These are phyloP conservation scores for Globisporangium lucens DNA, from an alignment of 352 stramenopile species.

Conservation along the genomic window DNA sequence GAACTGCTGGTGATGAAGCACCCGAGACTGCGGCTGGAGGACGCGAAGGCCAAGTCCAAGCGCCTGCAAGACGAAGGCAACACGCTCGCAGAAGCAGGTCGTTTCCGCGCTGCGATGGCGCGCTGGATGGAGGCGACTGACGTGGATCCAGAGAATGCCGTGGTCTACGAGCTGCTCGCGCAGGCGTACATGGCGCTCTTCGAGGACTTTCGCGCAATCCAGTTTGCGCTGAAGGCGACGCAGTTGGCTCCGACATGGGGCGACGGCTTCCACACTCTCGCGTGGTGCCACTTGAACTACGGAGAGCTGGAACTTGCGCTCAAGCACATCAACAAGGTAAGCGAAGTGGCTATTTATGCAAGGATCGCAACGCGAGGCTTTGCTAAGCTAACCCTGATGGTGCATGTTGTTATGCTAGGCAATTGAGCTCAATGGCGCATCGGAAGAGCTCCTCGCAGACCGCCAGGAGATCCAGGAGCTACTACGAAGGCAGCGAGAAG, in stretches of 20 bases:
- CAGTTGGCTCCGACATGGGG: constrained; percentile 55
- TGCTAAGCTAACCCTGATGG: neutral
- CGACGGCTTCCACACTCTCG: constrained; percentile 68
- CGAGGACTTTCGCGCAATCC: constrained; percentile 75
- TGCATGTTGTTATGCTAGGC: constrained; percentile 27
- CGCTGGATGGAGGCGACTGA: constrained; percentile 62
- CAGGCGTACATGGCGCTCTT: constrained; percentile 67
- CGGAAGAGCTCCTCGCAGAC: constrained; percentile 47
- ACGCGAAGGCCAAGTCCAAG: constrained; percentile 46
- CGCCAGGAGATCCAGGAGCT: constrained; percentile 43
- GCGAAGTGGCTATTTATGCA: neutral
- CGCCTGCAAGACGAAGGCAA: constrained; percentile 77
- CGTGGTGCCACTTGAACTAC: constrained; percentile 73
- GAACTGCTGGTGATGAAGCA: constrained; percentile 6
- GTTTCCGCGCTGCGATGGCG: constrained; percentile 57
- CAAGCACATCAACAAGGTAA: constrained; percentile 46
- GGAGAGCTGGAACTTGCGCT: constrained; percentile 68
- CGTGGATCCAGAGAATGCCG: constrained; percentile 40
- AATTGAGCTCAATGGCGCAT: constrained; percentile 34
- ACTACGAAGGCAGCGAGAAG: constrained; percentile 30
- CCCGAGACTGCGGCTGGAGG: constrained; percentile 45
- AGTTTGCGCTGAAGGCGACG: constrained; percentile 56
- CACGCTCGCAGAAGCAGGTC: constrained; percentile 61
- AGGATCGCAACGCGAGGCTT: neutral
- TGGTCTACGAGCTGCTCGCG: constrained; percentile 64